Conservation (phyloP, 2,329 filamentous ascomycete genomes). For the Ampelomyces quisqualis region DNA sequence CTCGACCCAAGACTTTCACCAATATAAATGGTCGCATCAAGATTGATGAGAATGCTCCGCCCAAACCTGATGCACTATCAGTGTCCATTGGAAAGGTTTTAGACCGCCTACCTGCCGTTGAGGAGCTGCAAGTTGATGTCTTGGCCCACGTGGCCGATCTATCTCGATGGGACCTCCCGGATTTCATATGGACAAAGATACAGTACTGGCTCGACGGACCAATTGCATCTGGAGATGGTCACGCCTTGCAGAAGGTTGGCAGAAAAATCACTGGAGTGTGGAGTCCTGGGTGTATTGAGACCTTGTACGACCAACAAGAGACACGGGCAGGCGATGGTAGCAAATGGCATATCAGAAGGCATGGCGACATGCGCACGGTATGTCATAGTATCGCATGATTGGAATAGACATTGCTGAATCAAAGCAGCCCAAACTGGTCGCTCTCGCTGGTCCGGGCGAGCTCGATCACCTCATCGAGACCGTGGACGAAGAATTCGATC, state of each 20-base stretch:
- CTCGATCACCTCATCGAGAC: background rate
- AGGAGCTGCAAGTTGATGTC: constrained; percentile 27
- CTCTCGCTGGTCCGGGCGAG: background rate
- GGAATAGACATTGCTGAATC: background rate
- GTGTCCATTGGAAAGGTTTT: constrained; percentile 25
- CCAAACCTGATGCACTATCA: constrained; percentile 19
- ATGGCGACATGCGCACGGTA: constrained; percentile 3
- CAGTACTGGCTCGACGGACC: constrained; percentile 30
- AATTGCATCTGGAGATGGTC: constrained; percentile 6
- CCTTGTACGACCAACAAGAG: constrained; percentile 30
- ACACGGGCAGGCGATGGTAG: constrained; percentile 6
- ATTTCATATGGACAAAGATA: constrained; percentile 26
- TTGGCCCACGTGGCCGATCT: constrained; percentile 23
- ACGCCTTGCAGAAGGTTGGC: constrained; percentile 19
- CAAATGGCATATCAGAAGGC: constrained; percentile 11
- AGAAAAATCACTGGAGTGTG: constrained; percentile 19
- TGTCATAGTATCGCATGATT: background rate
- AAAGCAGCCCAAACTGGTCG: background rate
- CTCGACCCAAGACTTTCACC: constrained; percentile 6
- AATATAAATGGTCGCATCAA: constrained; percentile 8
- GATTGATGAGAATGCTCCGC: constrained; percentile 1
- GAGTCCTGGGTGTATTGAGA: constrained; percentile 5
- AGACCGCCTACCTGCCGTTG: constrained; percentile 24
- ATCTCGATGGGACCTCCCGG: constrained; percentile 32
- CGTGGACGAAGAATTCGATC: constrained; percentile 1